phyloP scores from a whole-genome alignment of 805 yeast genomes.

The Candida coleopterorum region DNA sequence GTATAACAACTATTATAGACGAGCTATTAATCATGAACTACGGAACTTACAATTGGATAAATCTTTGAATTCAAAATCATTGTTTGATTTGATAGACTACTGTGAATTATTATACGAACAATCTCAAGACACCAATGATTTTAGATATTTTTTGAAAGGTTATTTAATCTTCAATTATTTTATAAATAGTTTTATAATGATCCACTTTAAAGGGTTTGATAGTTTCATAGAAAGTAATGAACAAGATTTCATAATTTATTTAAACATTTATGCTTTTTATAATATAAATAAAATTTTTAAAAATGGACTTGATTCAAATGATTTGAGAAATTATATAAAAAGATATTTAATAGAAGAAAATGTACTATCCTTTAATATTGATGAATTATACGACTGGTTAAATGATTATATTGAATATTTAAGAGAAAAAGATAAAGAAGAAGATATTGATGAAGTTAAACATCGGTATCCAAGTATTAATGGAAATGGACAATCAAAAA shows the following conservation, averaged over 20 bases:
- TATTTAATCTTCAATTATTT: conserved; percentile 39
- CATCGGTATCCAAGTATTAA: conserved; percentile 1
- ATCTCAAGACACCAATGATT: conserved; percentile 11
- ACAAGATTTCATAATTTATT: conserved; percentile 37
- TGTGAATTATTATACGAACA: conserved; percentile 36
- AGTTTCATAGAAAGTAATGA: conserved; percentile 31
- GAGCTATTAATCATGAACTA: conserved; percentile 31
- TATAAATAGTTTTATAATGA: conserved; percentile 38
- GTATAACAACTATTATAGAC: conserved; percentile 18
- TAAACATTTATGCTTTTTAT: conserved; percentile 39
- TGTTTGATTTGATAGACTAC: conserved; percentile 38
- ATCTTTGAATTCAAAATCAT: conserved; percentile 23
- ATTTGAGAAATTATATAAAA: conserved; percentile 7
- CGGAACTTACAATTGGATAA: conserved; percentile 33
- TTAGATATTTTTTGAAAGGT: conserved; percentile 29
- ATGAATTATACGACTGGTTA: conserved; percentile 34
- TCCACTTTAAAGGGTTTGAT: conserved; percentile 40
- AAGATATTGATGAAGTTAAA: conserved; percentile 5
- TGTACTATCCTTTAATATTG: conserved; percentile 30
- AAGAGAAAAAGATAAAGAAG: conserved; percentile 21
- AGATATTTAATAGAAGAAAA: conserved; percentile 24
- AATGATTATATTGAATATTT: conserved; percentile 35
- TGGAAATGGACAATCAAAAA: background rate
- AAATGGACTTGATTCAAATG: conserved; percentile 17
- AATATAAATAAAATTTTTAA: conserved; percentile 23